Evolutionary conservation across 148 eudicot species (phyloP).

Genomic region (Persicaria tinctoria): DNA sequence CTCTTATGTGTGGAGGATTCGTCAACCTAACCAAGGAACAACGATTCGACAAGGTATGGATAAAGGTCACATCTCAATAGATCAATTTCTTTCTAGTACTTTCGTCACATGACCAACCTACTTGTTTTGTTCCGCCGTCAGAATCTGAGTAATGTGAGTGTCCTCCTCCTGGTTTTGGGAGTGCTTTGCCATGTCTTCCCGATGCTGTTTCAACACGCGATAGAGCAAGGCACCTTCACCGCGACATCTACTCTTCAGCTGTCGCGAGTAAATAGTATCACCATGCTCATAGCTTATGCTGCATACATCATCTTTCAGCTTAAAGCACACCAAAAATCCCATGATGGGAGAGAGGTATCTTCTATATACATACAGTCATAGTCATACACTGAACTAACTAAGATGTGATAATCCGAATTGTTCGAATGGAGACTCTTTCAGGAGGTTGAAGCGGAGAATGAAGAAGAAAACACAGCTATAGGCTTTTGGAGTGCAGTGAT

Average conservation of each 20-base stretch:
- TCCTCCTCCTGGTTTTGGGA: conserved; percentile 51
- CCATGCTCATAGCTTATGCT: conserved; percentile 57
- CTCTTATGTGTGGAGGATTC: conserved; percentile 70
- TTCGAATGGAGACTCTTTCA: not conserved
- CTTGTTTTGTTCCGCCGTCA: conserved; percentile 17
- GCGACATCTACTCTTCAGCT: conserved; percentile 34
- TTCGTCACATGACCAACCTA: not conserved
- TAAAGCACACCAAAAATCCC: conserved; percentile 34
- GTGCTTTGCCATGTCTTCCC: conserved; percentile 58
- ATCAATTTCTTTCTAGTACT: not conserved
- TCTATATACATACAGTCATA: not conserved
- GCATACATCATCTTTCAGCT: conserved; percentile 69
- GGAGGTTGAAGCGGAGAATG: conserved; percentile 30
- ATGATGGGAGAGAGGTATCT: not conserved
- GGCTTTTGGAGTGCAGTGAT: conserved; percentile 55
- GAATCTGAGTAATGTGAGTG: conserved; percentile 54
- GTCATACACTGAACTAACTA: not conserved
- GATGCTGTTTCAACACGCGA: conserved; percentile 29
- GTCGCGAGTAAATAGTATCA: conserved; percentile 65
- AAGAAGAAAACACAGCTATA: conserved; percentile 42
- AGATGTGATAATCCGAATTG: not conserved
- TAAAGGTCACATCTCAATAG: not conserved
- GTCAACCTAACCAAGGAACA: conserved; percentile 62
- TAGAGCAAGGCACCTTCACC: conserved; percentile 11
- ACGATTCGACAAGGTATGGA: conserved; percentile 48